Evolutionary conservation across 768 basidiomycete genomes (phyloP).

Genomic region (Guyanaporus albipodus): DNA sequence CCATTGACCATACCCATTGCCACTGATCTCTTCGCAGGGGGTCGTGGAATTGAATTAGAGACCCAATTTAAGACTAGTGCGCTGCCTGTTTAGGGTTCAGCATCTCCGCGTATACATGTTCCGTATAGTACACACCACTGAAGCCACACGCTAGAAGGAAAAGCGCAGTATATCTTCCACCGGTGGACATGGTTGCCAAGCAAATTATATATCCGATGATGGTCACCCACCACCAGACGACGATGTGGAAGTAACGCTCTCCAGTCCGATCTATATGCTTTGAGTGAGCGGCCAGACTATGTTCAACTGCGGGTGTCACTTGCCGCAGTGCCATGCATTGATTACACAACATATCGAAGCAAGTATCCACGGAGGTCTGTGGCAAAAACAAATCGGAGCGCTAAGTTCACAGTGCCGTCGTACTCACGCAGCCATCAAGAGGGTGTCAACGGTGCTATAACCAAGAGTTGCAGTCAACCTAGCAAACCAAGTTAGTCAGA

Average conservation of each 20-base stretch:
- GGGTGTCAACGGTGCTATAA: constrained; percentile 52
- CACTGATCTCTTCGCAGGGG: constrained; percentile 48
- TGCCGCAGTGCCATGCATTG: constrained; percentile 56
- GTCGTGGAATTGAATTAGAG: constrained; percentile 54
- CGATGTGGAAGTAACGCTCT: constrained; percentile 62
- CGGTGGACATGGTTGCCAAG: constrained; percentile 48
- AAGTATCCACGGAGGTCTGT: constrained; percentile 61
- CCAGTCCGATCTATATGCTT: constrained; percentile 45
- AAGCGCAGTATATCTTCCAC: constrained; percentile 55
- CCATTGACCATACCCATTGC: constrained; percentile 65
- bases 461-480: constrained; percentile 60
- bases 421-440: constrained; percentile 59
- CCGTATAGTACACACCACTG: constrained; percentile 29
- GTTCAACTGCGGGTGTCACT: background rate
- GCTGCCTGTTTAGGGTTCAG: constrained; percentile 28
- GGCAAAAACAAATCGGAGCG: background rate
- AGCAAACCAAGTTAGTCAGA: background rate
- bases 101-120: background rate
- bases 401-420: background rate
- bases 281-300: background rate
- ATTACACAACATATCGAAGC: constrained; percentile 45
- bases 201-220: constrained; percentile 59
- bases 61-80: constrained; percentile 56
- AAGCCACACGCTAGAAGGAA: constrained; percentile 62
- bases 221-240: constrained; percentile 53